A percentile compares a stretch with the other conserved stretches of the same genome.
These are phyloP conservation scores for Tulasnella sp. DNA, from an alignment of 768 basidiomycete genomes.

Conservation along the genomic window DNA sequence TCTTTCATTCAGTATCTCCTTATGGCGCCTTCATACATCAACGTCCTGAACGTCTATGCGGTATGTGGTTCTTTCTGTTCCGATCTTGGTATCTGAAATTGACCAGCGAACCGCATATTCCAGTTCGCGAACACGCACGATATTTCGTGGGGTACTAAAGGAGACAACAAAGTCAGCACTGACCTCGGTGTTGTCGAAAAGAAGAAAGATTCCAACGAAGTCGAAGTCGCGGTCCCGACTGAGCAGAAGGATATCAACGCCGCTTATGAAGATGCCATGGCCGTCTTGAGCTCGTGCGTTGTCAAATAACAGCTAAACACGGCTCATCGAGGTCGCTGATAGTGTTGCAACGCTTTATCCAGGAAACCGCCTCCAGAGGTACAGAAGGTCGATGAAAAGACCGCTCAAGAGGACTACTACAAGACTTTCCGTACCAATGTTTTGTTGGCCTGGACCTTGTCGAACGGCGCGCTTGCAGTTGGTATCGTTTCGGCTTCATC, in stretches of 20 bases:
- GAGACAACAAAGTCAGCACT: conserved; percentile 78
- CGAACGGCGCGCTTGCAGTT: conserved; percentile 75
- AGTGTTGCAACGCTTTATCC: not conserved
- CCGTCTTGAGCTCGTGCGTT: conserved; percentile 56
- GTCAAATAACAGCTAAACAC: not conserved
- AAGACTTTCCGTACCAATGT: conserved; percentile 86
- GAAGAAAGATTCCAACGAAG: conserved; percentile 63
- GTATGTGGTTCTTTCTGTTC: conserved; percentile 41
- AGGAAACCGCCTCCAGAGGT: conserved; percentile 71
- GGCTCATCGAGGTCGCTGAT: not conserved
- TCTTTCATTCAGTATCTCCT: conserved; percentile 90
- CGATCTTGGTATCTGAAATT: conserved; percentile 10
- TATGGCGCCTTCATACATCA: conserved; percentile 91
- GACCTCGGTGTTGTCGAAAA: conserved; percentile 77
- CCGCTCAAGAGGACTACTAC: conserved; percentile 82
- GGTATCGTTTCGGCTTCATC: conserved; percentile 57
- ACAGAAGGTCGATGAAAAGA: conserved; percentile 55
- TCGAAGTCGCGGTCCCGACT: conserved; percentile 81
- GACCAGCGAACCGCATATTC: not conserved
- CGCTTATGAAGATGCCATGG: conserved; percentile 86
- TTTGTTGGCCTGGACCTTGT: conserved; percentile 81
- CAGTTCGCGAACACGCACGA: conserved; percentile 88
- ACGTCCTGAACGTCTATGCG: conserved; percentile 88
- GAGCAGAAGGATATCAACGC: conserved; percentile 85
- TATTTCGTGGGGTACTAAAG: conserved; percentile 95